phyloP scores from a whole-genome alignment of 176 grass and related monocot genomes.

The Oryza nivara region DNA sequence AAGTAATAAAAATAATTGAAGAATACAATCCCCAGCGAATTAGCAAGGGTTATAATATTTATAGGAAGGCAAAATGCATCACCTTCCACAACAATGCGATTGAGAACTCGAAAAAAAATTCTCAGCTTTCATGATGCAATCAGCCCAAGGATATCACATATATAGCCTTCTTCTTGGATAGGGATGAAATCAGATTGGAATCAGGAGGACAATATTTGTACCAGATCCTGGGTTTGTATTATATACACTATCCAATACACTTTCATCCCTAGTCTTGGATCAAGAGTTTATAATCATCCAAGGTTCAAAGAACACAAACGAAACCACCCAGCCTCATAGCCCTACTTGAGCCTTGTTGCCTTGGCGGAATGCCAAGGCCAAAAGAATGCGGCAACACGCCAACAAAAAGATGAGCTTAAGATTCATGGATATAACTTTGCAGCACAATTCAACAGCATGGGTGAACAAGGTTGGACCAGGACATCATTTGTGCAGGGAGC shows the following conservation, averaged over 20 bases:
- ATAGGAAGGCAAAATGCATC: not conserved
- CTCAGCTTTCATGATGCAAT: not conserved
- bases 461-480: not conserved
- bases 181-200: not conserved
- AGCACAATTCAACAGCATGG: constrained; percentile 12
- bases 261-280: not conserved
- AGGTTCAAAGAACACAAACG: not conserved
- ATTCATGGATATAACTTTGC: not conserved
- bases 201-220: not conserved
- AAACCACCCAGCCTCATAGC: not conserved
- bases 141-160: too few species aligned
- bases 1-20: not conserved
- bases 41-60: not conserved
- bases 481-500: constrained; percentile 14
- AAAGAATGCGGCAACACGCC: not conserved
- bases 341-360: not conserved
- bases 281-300: not conserved
- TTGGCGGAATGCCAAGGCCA: not conserved
- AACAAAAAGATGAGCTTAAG: not conserved
- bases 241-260: not conserved
- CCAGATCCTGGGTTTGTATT: not conserved
- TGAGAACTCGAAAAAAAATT: not conserved
- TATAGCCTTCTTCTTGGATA: not conserved
- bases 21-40: not conserved
- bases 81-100: not conserved